phyloP scores from a whole-genome alignment of 2,329 filamentous ascomycete species.

The Gremmenia infestans region DNA sequence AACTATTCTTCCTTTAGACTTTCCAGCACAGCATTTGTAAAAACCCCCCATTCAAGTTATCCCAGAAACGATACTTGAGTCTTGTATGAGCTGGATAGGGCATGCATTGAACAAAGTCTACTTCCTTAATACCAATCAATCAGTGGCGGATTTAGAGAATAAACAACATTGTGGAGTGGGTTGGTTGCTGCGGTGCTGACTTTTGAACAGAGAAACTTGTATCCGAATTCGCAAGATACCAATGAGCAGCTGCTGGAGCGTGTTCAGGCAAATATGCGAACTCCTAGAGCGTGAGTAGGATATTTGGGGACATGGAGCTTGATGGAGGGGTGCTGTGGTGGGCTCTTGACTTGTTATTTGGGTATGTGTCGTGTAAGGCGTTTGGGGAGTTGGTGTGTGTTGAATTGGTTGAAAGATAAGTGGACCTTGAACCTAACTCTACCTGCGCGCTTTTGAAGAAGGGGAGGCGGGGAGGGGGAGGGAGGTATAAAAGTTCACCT shows the following conservation, averaged over 20 bases:
- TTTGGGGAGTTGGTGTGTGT: too few species aligned
- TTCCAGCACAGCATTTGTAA: not conserved
- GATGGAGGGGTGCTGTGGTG: too few species aligned
- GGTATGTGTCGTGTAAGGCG: too few species aligned
- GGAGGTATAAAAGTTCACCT: too few species aligned
- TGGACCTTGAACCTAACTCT: too few species aligned
- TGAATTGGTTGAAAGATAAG: too few species aligned
- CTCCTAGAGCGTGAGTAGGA: conserved; percentile 25
- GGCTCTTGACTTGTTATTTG: too few species aligned
- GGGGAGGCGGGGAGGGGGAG: too few species aligned
- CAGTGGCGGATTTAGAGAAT: not conserved
- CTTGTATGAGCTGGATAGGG: not conserved
- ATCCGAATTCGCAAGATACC: conserved; percentile 54
- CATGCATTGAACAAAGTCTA: not conserved
- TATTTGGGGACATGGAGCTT: too few species aligned
- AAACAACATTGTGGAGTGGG: not conserved
- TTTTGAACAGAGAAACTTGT: conserved; percentile 52
- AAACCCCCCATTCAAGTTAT: not conserved
- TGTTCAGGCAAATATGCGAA: conserved; percentile 62
- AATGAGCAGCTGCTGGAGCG: conserved; percentile 62
- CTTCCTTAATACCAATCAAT: not conserved
- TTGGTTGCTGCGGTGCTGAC: not conserved
- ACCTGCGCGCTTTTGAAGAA: too few species aligned
- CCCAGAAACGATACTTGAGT: not conserved
- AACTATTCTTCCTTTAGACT: not conserved